phyloP scores from a whole-genome alignment of 1,139 yeast genomes.

The Lodderomyces metapsilosis region DNA sequence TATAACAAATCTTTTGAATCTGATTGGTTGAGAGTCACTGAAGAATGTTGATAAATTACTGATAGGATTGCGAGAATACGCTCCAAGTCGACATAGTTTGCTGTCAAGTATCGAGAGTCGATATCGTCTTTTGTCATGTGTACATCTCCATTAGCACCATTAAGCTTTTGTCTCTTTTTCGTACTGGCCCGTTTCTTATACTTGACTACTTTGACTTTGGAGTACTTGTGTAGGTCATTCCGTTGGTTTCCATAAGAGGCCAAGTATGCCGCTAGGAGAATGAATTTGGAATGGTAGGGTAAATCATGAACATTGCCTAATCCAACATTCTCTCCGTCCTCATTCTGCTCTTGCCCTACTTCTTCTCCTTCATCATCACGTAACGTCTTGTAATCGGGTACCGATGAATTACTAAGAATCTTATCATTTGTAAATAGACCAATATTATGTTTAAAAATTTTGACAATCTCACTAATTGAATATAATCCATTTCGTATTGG shows the following conservation, averaged over 20 bases:
- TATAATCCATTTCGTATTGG: constrained; percentile 36
- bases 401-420: constrained; percentile 34
- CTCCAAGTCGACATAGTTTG: constrained; percentile 66
- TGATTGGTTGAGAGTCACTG: constrained; percentile 28
- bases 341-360: constrained; percentile 18
- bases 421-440: constrained; percentile 41
- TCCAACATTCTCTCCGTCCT: not conserved
- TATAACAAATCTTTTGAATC: constrained; percentile 25
- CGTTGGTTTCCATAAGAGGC: constrained; percentile 67
- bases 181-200: constrained; percentile 29
- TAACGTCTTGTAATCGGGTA: constrained; percentile 26
- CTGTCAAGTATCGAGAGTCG: constrained; percentile 54
- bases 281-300: constrained; percentile 56
- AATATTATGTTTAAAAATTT: constrained; percentile 44
- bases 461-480: constrained; percentile 40
- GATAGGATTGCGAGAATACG: constrained; percentile 65
- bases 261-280: constrained; percentile 65
- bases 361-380: constrained; percentile 20
- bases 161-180: constrained; percentile 2
- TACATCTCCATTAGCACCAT: constrained; percentile 18
- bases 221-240: constrained; percentile 58
- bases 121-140: constrained; percentile 46
- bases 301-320: constrained; percentile 34
- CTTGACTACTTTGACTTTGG: constrained; percentile 53
- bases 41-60: constrained; percentile 49